phyloP scores from a whole-genome alignment of 2,329 filamentous ascomycete species.

The Geosmithia flava region DNA sequence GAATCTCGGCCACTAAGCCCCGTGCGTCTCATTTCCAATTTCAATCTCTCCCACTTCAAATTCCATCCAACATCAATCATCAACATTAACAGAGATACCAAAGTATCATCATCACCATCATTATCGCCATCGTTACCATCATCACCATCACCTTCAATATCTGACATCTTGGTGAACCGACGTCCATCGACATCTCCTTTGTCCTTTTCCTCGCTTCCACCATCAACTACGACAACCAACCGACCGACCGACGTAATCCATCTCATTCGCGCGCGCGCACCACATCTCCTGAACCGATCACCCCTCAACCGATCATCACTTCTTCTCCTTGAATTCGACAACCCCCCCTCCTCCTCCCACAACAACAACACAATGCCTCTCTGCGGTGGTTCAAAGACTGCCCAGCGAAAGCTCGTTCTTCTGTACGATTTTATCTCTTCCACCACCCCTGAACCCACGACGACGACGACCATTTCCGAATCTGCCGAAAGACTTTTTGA shows the following conservation, averaged over 20 bases:
- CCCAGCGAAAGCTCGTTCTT: slow-evolving; percentile 92
- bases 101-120: too few relatives aligned
- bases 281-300: not conserved
- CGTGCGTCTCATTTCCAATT: too few relatives aligned
- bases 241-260: not conserved
- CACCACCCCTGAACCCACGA: not conserved
- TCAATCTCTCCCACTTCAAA: too few relatives aligned
- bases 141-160: too few relatives aligned
- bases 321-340: not conserved
- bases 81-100: too few relatives aligned
- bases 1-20: too few relatives aligned
- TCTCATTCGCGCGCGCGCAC: not conserved
- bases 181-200: not conserved
- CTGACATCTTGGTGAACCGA: not conserved
- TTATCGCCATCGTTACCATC: too few relatives aligned
- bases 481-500: slow-evolving; percentile 5
- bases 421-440: slow-evolving; percentile 38
- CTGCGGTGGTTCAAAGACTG: slow-evolving; percentile 68
- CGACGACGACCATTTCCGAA: not conserved
- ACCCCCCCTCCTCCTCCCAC: not conserved
- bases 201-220: not conserved
- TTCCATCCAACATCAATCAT: too few relatives aligned
- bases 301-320: not conserved
- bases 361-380: slow-evolving; percentile 10
- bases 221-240: not conserved